These are phyloP conservation scores for Lentinula sp. DNA, from an alignment of 768 basidiomycete genomes.

Conservation along the genomic window DNA sequence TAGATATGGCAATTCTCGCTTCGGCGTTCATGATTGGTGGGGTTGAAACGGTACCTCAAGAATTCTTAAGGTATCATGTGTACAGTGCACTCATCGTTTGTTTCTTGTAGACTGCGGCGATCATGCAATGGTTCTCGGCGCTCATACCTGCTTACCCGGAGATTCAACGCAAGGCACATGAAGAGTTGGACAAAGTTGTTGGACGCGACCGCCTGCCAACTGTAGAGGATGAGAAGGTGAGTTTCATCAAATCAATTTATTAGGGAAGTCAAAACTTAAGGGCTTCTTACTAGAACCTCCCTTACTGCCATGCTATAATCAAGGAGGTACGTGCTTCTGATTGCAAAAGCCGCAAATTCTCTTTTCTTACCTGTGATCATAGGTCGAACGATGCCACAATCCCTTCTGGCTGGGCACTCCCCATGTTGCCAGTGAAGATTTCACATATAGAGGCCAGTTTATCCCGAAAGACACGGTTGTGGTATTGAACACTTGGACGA, in stretches of 20 bases:
- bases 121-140: constrained; percentile 28
- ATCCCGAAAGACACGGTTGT: constrained; percentile 23
- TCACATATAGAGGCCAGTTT: constrained; percentile 24
- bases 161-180: constrained; percentile 23
- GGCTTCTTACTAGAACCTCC: constrained; percentile 6
- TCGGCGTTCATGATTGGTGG: constrained; percentile 24
- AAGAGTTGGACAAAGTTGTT: constrained; percentile 29
- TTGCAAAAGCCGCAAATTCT: not conserved
- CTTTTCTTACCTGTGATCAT: not conserved
- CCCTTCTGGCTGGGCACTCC: constrained; percentile 22
- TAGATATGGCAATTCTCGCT: constrained; percentile 24
- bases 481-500: constrained; percentile 22
- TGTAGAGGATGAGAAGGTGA: constrained; percentile 13
- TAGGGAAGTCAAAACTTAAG: not conserved
- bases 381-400: constrained; percentile 16
- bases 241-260: not conserved
- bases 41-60: constrained; percentile 20
- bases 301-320: constrained; percentile 22
- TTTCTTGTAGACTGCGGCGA: constrained; percentile 15
- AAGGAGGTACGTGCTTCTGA: constrained; percentile 15
- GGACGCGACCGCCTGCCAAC: constrained; percentile 23
- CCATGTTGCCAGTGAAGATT: constrained; percentile 22
- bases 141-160: constrained; percentile 23
- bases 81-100: constrained; percentile 9
- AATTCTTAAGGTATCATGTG: not conserved